These are phyloP conservation scores for Argentina anserina DNA, from an alignment of 306 rosid species.

Conservation along the genomic window DNA sequence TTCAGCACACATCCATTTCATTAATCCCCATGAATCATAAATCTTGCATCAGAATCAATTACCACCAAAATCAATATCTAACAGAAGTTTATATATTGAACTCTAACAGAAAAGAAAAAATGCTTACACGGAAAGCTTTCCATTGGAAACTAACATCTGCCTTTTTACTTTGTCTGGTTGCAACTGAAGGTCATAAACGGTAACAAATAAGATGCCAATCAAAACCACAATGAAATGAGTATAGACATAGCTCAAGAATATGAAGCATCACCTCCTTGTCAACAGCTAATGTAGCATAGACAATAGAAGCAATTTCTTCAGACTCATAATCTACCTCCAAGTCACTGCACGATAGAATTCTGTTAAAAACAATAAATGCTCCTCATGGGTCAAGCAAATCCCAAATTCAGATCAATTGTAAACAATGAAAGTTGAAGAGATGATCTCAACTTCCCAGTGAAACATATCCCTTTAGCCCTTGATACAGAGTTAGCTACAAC, in stretches of 20 bases:
- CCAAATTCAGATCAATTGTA: not conserved
- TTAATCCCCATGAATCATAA: not conserved
- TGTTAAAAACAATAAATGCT: not conserved
- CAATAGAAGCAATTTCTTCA: conserved; percentile 62
- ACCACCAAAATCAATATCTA: not conserved
- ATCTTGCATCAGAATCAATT: not conserved
- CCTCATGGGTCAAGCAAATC: not conserved
- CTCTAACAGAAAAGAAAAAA: not conserved
- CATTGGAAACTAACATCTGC: conserved; percentile 53
- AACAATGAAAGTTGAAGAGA: not conserved
- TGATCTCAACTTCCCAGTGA: not conserved
- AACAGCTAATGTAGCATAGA: conserved; percentile 59
- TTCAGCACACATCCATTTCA: not conserved
- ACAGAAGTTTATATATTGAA: not conserved
- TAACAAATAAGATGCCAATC: conserved; percentile 19
- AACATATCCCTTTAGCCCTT: not conserved
- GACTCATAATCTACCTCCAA: conserved; percentile 71
- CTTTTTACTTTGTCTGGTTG: conserved; percentile 92
- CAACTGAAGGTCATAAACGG: conserved; percentile 49
- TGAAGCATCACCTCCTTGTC: conserved; percentile 69
- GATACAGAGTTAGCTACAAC: not conserved
- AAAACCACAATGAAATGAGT: not conserved
- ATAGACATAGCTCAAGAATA: conserved; percentile 7
- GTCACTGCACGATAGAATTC: conserved; percentile 49
- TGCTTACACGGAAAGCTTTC: conserved; percentile 77